Conservation (phyloP, 1,139 yeast species). For the Yamadazyma blattariae region DNA sequence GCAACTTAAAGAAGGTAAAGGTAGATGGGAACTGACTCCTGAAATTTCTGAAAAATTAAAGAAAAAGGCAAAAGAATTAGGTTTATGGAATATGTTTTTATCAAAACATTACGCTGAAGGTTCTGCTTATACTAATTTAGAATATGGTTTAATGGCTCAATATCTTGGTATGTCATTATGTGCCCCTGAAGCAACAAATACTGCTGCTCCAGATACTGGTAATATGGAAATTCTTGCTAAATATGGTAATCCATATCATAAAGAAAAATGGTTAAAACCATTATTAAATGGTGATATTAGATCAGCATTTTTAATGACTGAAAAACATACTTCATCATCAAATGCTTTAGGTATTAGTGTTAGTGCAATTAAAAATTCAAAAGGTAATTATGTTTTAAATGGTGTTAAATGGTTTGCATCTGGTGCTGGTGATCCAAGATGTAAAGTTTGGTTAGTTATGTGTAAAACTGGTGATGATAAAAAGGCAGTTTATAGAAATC, state of each 20-base stretch:
- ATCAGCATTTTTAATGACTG: constrained; percentile 73
- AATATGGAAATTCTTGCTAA: constrained; percentile 68
- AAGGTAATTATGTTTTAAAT: constrained; percentile 54
- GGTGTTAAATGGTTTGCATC: constrained; percentile 79
- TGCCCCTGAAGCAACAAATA: constrained; percentile 66
- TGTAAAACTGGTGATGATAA: constrained; percentile 50
- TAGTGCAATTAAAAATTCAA: constrained; percentile 40
- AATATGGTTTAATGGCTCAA: constrained; percentile 70
- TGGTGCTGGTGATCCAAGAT: constrained; percentile 72
- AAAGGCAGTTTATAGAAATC: constrained; percentile 46
- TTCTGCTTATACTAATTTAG: constrained; percentile 63
- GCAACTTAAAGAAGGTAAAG: constrained; percentile 35
- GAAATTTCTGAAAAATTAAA: constrained; percentile 52
- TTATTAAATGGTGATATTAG: constrained; percentile 58
- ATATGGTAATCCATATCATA: constrained; percentile 54
- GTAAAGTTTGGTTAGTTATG: constrained; percentile 64
- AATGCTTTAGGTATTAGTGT: constrained; percentile 65
- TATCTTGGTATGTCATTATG: constrained; percentile 56
- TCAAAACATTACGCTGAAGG: constrained; percentile 58
- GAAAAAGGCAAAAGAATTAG: constrained; percentile 51
- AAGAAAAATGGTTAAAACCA: constrained; percentile 53
- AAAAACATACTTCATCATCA: constrained; percentile 62
- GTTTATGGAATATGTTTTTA: constrained; percentile 66
- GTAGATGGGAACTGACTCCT: constrained; percentile 53
- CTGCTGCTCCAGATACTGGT: constrained; percentile 73